Evolutionary conservation across 768 basidiomycete genomes (phyloP).

Genomic region (Tephrocybe sp.): DNA sequence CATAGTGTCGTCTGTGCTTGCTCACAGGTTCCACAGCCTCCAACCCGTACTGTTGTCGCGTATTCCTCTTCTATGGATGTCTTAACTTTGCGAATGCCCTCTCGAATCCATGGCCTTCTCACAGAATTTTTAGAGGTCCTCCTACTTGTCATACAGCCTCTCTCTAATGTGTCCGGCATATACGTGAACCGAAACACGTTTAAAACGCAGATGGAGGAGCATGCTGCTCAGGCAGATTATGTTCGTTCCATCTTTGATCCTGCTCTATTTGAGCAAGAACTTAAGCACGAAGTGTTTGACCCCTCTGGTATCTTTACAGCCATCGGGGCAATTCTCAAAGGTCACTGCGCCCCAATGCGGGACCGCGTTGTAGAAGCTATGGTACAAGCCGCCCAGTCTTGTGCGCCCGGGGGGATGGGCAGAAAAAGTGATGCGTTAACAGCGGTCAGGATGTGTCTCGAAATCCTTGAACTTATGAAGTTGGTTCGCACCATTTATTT

Average conservation of each 20-base stretch:
- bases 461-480: conserved; percentile 94
- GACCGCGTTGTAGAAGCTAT: conserved; percentile 82
- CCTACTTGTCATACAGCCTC: conserved; percentile 79
- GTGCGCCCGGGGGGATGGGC: conserved; percentile 52
- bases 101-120: conserved; percentile 68
- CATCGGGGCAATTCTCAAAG: conserved; percentile 80
- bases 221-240: conserved; percentile 59
- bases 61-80: conserved; percentile 41
- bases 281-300: conserved; percentile 74
- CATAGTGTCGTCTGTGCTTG: conserved; percentile 56
- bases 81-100: conserved; percentile 65
- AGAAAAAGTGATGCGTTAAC: conserved; percentile 62
- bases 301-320: conserved; percentile 73
- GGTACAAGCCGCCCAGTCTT: conserved; percentile 65
- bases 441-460: conserved; percentile 81
- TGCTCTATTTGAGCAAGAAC: conserved; percentile 77
- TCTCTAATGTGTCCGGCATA: conserved; percentile 58
- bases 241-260: conserved; percentile 81
- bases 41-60: conserved; percentile 38
- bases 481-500: conserved; percentile 49
- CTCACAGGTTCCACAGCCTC: conserved; percentile 38
- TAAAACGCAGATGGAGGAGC: conserved; percentile 58
- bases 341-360: conserved; percentile 92
- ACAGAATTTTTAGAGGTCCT: conserved; percentile 79
- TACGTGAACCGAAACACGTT: conserved; percentile 58